Conservation (phyloP, 768 basidiomycete species). For the Mrakia hoshinonis region DNA sequence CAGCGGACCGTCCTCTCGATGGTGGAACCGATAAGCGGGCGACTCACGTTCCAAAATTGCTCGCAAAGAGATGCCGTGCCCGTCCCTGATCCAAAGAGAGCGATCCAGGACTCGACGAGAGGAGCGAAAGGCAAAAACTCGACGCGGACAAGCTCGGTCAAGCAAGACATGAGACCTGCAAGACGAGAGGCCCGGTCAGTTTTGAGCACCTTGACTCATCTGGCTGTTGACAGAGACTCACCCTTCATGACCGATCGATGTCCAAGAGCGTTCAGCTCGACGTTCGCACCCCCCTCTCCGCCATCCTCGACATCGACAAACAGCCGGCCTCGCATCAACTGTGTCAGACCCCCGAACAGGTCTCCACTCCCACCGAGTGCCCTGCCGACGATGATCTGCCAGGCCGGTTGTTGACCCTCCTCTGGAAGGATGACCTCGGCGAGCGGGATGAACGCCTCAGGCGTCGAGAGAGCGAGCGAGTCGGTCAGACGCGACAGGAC, state of each 20-base stretch:
- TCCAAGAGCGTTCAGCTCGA: slow-evolving; percentile 67
- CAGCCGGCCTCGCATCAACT: slow-evolving; percentile 5
- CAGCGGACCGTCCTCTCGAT: slow-evolving; percentile 2
- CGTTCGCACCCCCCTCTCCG: slow-evolving; percentile 52
- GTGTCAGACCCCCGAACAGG: background rate
- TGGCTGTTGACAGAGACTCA: slow-evolving; percentile 41
- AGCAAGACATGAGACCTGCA: slow-evolving; percentile 63
- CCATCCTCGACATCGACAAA: slow-evolving; percentile 7
- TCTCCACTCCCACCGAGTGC: background rate
- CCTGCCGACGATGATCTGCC: slow-evolving; percentile 3
- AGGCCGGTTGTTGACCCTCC: background rate
- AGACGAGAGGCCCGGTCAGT: background rate
- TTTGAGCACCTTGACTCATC: background rate
- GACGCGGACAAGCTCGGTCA: slow-evolving; percentile 64
- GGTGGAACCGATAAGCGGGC: background rate
- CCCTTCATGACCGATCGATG: slow-evolving; percentile 80
- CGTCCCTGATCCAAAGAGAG: slow-evolving; percentile 50
- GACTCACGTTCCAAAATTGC: slow-evolving; percentile 64
- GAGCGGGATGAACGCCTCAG: slow-evolving; percentile 31
- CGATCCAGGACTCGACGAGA: slow-evolving; percentile 67
- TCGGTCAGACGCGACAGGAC: slow-evolving; percentile 58
- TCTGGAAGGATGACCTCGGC: slow-evolving; percentile 25
- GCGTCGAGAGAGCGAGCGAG: slow-evolving; percentile 40
- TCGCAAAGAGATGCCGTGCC: slow-evolving; percentile 57
- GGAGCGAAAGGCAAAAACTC: slow-evolving; percentile 64